Evolutionary conservation across 2,329 filamentous ascomycete genomes (phyloP).

Genomic region (Nemania sp.): DNA sequence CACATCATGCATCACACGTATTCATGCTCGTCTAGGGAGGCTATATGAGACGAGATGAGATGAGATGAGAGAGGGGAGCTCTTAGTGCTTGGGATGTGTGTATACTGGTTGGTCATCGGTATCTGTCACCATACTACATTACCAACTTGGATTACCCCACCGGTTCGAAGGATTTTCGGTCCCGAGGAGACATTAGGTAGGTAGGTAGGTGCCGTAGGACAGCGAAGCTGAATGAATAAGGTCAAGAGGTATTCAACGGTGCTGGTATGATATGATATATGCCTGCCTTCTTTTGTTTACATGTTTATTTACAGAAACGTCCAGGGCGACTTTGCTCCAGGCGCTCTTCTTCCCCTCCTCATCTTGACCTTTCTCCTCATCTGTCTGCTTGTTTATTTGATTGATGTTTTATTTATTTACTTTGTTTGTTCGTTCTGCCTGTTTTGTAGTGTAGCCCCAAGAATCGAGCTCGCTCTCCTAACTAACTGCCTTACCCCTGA

Average conservation of each 20-base stretch:
- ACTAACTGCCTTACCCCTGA: not conserved
- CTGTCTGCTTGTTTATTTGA: not conserved
- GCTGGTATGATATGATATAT: no score
- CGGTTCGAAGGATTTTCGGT: not conserved
- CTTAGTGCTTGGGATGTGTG: not conserved
- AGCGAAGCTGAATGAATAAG: constrained; percentile 29
- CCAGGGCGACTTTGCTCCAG: not conserved
- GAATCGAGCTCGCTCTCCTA: not conserved
- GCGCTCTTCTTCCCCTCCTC: constrained; percentile 3
- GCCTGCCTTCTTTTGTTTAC: constrained; percentile 30
- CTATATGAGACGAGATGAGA: no score
- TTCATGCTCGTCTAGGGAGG: no score
- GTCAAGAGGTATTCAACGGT: constrained; percentile 26
- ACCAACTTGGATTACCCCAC: not conserved
- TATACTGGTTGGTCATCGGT: not conserved
- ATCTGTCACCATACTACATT: not conserved
- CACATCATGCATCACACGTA: no score
- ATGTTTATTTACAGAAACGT: constrained; percentile 41
- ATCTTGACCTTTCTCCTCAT: not conserved
- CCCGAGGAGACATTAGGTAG: not conserved
- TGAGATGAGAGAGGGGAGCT: no score
- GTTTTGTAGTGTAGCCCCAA: constrained; percentile 1
- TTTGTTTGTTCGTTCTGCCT: not conserved
- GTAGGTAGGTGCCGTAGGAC: no score
- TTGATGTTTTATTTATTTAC: not conserved